Evolutionary conservation across 768 basidiomycete species (phyloP).

Genomic region (Leccinum uliginosum): DNA sequence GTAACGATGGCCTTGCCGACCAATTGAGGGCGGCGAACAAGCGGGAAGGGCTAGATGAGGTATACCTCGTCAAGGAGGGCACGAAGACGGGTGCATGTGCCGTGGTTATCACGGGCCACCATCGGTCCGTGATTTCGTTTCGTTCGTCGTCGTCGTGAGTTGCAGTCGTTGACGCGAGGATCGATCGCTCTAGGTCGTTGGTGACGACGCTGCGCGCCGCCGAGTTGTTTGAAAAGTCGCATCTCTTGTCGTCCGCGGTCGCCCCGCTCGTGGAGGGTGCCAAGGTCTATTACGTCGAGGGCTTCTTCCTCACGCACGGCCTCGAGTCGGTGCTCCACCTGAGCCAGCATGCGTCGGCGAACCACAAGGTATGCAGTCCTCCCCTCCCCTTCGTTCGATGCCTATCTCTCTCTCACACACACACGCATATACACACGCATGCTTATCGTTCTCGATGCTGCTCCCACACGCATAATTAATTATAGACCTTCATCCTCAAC

Average conservation of each 20-base stretch:
- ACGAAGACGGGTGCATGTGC: slow-evolving; percentile 96
- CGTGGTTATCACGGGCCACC: slow-evolving; percentile 89
- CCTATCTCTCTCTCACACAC: not conserved
- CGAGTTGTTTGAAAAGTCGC: slow-evolving; percentile 80
- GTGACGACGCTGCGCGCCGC: slow-evolving; percentile 89
- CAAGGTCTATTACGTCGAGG: slow-evolving; percentile 89
- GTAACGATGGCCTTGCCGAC: slow-evolving; percentile 85
- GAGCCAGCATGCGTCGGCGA: slow-evolving; percentile 69
- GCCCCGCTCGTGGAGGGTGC: slow-evolving; percentile 75
- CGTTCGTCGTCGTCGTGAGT: not conserved
- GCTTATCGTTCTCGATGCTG: not conserved
- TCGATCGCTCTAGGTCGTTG: slow-evolving; percentile 57
- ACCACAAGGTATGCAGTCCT: slow-evolving; percentile 56
- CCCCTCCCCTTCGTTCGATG: not conserved
- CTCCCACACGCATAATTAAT: not conserved
- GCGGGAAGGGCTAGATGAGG: slow-evolving; percentile 83
- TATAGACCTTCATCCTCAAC: slow-evolving; percentile 86
- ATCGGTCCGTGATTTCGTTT: slow-evolving; percentile 54
- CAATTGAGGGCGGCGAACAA: slow-evolving; percentile 88
- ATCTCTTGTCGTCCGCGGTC: slow-evolving; percentile 72
- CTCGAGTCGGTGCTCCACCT: slow-evolving; percentile 64
- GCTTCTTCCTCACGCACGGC: slow-evolving; percentile 97
- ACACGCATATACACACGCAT: not conserved
- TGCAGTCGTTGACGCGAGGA: not conserved
- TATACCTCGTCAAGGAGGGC: slow-evolving; percentile 84